Evolutionary conservation across 176 grass and related monocot species (phyloP).

Genomic region (bread wheat (Triticum aestivum)): DNA sequence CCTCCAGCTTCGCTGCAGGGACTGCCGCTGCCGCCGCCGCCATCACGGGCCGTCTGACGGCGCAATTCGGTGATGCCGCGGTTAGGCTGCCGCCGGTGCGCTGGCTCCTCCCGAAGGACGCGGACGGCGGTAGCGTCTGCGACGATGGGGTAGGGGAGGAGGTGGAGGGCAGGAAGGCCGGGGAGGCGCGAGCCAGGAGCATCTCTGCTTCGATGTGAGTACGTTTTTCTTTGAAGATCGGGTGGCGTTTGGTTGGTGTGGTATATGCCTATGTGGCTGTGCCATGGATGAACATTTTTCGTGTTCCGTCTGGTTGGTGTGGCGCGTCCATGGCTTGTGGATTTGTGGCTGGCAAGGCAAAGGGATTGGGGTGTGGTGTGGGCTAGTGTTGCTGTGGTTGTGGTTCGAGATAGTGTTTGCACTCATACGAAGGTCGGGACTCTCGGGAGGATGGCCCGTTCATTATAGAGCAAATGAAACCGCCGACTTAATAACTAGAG

Average conservation of each 20-base stretch:
- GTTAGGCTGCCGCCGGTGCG: neutral
- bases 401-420: neutral
- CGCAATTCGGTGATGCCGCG: neutral
- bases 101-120: neutral
- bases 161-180: slow-evolving; percentile 35
- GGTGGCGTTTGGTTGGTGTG: slow-evolving; percentile 27
- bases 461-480: too few species aligned
- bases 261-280: neutral
- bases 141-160: slow-evolving; percentile 22
- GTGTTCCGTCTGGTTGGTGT: neutral
- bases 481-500: too few species aligned
- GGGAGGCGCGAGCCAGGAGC: slow-evolving; percentile 49
- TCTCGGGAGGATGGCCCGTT: too few species aligned
- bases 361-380: slow-evolving; percentile 11
- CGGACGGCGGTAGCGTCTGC: slow-evolving; percentile 13
- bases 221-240: neutral
- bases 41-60: slow-evolving; percentile 36
- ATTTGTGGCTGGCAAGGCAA: slow-evolving; percentile 36
- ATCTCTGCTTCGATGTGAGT: slow-evolving; percentile 3
- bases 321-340: neutral
- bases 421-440: too few species aligned
- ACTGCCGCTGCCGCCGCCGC: slow-evolving; percentile 22
- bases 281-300: slow-evolving; percentile 8
- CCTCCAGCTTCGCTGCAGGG: slow-evolving; percentile 54
- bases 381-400: slow-evolving; percentile 13